Base-by-base conservation (phyloP, 805 yeast genomes). In the Metschnikowia colocasiae region DNA sequence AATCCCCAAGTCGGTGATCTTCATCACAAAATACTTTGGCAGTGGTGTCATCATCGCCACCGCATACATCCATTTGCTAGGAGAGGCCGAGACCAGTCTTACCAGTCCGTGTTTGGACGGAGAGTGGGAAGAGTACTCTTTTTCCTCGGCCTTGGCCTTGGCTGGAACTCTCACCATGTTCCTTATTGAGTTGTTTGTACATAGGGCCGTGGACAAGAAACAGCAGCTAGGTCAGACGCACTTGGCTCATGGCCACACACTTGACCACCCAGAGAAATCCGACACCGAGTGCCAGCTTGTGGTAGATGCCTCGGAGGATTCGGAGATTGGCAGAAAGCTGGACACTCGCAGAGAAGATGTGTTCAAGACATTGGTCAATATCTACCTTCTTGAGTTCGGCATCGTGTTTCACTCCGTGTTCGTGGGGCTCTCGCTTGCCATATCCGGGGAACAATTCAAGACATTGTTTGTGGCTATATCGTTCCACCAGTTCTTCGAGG, bases 21-120 rank as follows among this genome's bases (percentile, higher is more conserved):
- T 65, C 37, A 49, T 61, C 35, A 56, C 64, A 26, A 49, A 61
- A 40, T 64, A 62, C 53, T 51, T 67, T 32, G 72, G 72, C 9
- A 60, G 64, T 29, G 72, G 72, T 1, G 71, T 67, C 23, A 67
- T 67, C 44, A 56, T 66, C 4, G 69, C 69, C 9, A 67, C 72
- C 6, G 71, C 67, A 13, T 67, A 62, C 43, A 61, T 67, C 30
- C 72, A 67, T 43, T 55, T 67, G 31, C 51, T 67, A 36, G 69
- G 69, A 2, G 71, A 67, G 37, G 61, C 68, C 2, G 50, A 55
- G 23, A 52, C 50, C 27, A 55, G 59, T 15, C 57, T 67, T 16
- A 51, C 52, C 7, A 55, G 61, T 33, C 60, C 58, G n/a, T 66
- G 71, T 41, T 53, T 67, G 23, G 61, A 61, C n/a, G 63, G 61